A percentile compares a stretch with the other conserved stretches of the same genome.
Evolutionary conservation across 768 basidiomycete genomes (phyloP).

Genomic region (Russula compacta): DNA sequence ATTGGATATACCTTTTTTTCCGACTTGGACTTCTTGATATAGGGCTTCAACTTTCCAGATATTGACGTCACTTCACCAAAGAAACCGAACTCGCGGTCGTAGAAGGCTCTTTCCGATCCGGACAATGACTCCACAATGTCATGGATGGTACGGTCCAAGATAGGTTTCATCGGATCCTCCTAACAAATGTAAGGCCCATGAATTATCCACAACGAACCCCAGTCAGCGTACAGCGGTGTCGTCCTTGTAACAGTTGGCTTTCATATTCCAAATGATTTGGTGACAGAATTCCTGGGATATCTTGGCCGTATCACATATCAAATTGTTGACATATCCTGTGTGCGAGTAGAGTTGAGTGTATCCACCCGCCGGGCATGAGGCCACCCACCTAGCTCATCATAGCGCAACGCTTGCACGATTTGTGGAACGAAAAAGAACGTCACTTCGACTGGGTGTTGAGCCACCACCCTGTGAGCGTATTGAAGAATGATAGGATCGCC

Average conservation of each 20-base stretch:
- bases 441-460: conserved; percentile 87
- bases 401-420: conserved; percentile 90
- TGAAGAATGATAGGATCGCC: conserved; percentile 83
- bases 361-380: neutral
- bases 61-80: conserved; percentile 97
- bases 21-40: conserved; percentile 86
- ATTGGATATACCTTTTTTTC: conserved; percentile 76
- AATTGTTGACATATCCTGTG: conserved; percentile 84
- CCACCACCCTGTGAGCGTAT: conserved; percentile 92
- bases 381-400: conserved; percentile 71
- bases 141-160: conserved; percentile 79
- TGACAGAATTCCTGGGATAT: conserved; percentile 98
- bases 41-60: conserved; percentile 94
- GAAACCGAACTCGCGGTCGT: conserved; percentile 91
- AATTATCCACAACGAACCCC: neutral
- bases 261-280: conserved; percentile 99
- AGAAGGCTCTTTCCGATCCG: conserved; percentile 81
- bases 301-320: conserved; percentile 95
- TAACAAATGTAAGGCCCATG: conserved; percentile 26
- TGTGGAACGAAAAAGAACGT: conserved; percentile 99
- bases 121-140: conserved; percentile 78
- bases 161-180: conserved; percentile 94
- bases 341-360: neutral
- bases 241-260: conserved; percentile 93
- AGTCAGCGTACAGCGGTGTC: conserved; percentile 57